Base-by-base conservation (phyloP, 129 eudicot species). In the Centaurea solstitialis region DNA sequence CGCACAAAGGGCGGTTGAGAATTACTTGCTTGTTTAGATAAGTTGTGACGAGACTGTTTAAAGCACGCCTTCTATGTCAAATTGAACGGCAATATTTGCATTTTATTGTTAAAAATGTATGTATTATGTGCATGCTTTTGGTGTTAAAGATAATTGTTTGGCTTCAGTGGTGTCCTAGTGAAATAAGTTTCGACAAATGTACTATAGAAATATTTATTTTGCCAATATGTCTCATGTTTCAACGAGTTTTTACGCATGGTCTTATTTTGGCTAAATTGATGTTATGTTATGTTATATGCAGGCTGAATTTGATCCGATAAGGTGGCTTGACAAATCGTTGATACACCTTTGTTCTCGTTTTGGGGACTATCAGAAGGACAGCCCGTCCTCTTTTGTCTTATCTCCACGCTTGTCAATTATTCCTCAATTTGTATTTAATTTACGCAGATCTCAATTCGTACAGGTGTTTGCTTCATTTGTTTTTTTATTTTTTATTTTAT, bases 241-340 rank as follows among this genome's bases (percentile, higher is more conserved):
- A 8, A 41, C 47, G 3, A 41, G 47, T 41, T 41, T 9, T 41
- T 8, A 0, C 0, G 37, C 37, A 33, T 8, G 50, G 50, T 10
- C 50, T 33, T 33, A 33, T 33, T 33, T 33, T 33, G 37, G 37
- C 30, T 26, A 26, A 26, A 26, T 26, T 26, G 30, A 26, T 26
- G 30, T 26, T 26, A 26, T 26, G 30, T 26, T 26, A 26, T 26
- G n/a, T n/a, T n/a, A n/a, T n/a, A n/a, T 26, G 81, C 92, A 95
- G 99, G 93, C 98, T 65, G 99, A 95, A 73, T 95, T 95, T 79
- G 99, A 95, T 70, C 98, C 99, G n/a, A 95, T 95, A 81, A 87
- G 99, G 84, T 95, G 98, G 99, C 91, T 95, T 79, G 99, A 93
- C 87, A 95, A 90, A 82, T 85, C 99, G 11, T 85, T 95, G 80